Conservation (phyloP, 202 grass and related monocot genomes). For the Panicum virgatum region DNA sequence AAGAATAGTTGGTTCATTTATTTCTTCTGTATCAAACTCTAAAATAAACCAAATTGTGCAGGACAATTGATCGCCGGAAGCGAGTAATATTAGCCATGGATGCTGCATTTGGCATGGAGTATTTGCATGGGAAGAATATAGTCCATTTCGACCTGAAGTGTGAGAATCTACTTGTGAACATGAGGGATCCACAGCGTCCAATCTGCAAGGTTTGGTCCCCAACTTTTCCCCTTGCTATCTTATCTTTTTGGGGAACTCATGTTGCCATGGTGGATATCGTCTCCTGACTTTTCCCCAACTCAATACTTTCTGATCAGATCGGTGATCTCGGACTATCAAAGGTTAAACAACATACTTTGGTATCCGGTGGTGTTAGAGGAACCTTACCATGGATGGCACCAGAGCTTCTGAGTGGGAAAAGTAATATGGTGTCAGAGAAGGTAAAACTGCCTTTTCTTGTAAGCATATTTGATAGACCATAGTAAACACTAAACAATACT, state of each 20-base stretch:
- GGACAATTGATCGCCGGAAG: slow-evolving; percentile 97
- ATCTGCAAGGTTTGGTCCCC: slow-evolving; percentile 74
- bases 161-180: slow-evolving; percentile 94
- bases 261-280: background rate
- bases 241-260: background rate
- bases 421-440: slow-evolving; percentile 94
- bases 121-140: slow-evolving; percentile 94
- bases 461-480: slow-evolving; percentile 11
- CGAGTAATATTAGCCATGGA: slow-evolving; percentile 98
- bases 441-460: slow-evolving; percentile 46
- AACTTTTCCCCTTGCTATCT: background rate
- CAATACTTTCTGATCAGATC: slow-evolving; percentile 56
- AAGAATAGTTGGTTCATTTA: slow-evolving; percentile 18
- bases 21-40: slow-evolving; percentile 30
- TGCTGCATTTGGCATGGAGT: slow-evolving; percentile 99
- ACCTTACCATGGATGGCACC: slow-evolving; percentile 99
- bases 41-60: slow-evolving; percentile 37
- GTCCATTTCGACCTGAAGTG: slow-evolving; percentile 99
- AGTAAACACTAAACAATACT: background rate
- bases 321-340: slow-evolving; percentile 96
- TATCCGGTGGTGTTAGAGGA: slow-evolving; percentile 93
- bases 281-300: slow-evolving; percentile 32
- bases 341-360: slow-evolving; percentile 95
- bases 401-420: slow-evolving; percentile 92
- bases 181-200: slow-evolving; percentile 91